Base-by-base conservation (phyloP, 2,329 filamentous ascomycete genomes). In the Stromatinia cepivora region DNA sequence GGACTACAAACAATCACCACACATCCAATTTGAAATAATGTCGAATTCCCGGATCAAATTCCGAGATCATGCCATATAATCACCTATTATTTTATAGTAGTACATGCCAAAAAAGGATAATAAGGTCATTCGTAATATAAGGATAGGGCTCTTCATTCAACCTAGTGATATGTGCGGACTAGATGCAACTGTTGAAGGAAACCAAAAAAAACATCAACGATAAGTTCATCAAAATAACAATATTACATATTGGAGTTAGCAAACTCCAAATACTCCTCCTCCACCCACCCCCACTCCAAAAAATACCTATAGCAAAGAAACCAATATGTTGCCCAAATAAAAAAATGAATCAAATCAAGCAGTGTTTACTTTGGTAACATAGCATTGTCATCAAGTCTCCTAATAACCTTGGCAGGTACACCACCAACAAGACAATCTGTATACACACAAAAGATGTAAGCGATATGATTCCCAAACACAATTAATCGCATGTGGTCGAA, bases 401-500 rank as follows among this genome's bases (percentile, higher is more conserved):
- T 68, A 13, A 73, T 72, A 22, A 73, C 36, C 52, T 68, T 71
- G 31, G 73, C 74, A 25, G 74, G 73, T 1, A 73, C 71, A 22
- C 73, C 73, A 34, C 70, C 73, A 39, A 72, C 73, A 22, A 76
- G 57, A 31, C 45, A 67, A n/a, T 67, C 66, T 68, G n/a, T 53
- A 68, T 31, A 61, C 8, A 36, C 5, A 28, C 28, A 15, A 36
- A 52, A 48, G 22, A 39, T 3, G 9, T 22, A n/a, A 67, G 45
- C 22, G n/a, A 17, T 5, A 13, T 36, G 2, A 52, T 52, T 39
- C 1, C 45, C 46, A 36, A 52, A 39, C 34, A 11, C 9, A 17
- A 36, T 36, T 9, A 34, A 36, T 62, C 45, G 28, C 20, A 62
- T 22, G 1, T n/a, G 22, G 11, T 50, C 17, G 31, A 50, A 25